Base-by-base conservation (phyloP, 2,329 filamentous ascomycete genomes). In the Chalaropsis thielavioides region DNA sequence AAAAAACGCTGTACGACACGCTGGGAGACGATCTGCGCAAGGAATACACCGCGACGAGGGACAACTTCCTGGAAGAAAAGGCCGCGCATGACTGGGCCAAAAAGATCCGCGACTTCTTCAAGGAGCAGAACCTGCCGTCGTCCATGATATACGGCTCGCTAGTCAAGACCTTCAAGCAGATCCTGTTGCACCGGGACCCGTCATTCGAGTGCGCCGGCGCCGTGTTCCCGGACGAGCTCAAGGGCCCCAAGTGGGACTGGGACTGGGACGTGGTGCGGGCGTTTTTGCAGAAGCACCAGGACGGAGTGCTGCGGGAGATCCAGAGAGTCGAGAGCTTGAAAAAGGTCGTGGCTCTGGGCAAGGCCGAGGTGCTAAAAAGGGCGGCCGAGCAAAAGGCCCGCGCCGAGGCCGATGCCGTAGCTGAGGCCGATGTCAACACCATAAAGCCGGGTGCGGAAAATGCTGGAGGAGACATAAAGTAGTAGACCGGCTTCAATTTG, bases 101-200 rank as follows among this genome's bases (percentile, higher is more conserved):
- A 0, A 69, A 81, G n/a, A 79, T 80, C 69, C 78, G 79, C 66
- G 69, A 68, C 0, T 67, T 69, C 5, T 68, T 78, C 1, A 76
- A 75, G 0, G 46, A 61, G 2, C 68, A 71, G 3, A 69, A 72
- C 71, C 67, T 1, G 61, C 70, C 1, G 11, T 24, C 35, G 70
- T 71, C 1, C 68, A 68, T 6, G 63, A 69, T 27, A n/a, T 19
- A 19, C 31, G 62, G 65, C 13, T 49, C 68, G 11, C 70, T 76
- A 46, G 68, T 76, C 40, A 76, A 74, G 44, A 78, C 77, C 0
- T 69, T 85, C 51, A 80, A 77, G 70, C 76, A 72, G 66, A 77
- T 84, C 62, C 72, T 86, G 31, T 68, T 84, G 58, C 73, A 79
- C 1, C 75, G 73, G 0, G 75, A 81, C 41, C 54, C 65, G 1